A percentile compares a stretch with the other conserved stretches of the same genome.
Evolutionary conservation across 441 rosid species (phyloP).

Genomic region (Viola pubescens): DNA sequence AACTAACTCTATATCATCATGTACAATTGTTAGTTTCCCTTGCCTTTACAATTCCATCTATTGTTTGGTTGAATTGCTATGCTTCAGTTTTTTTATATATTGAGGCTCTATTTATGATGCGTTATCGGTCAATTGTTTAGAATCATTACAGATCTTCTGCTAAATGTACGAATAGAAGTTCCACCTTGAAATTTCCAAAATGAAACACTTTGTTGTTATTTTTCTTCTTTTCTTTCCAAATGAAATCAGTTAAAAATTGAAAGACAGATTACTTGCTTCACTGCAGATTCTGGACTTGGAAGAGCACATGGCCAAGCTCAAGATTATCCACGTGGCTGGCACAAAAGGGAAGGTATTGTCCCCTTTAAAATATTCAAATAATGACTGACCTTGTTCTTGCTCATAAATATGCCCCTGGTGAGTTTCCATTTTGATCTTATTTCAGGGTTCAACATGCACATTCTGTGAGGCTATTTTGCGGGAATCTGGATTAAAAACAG

Average conservation of each 20-base stretch:
- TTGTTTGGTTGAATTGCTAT: not conserved
- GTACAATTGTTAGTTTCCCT: not conserved
- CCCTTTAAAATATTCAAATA: slow-evolving; percentile 11
- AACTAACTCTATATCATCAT: not conserved
- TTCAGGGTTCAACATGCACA: slow-evolving; percentile 88
- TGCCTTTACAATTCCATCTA: not conserved
- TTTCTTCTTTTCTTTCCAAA: not conserved
- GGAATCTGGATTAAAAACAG: slow-evolving; percentile 74
- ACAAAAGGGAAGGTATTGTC: slow-evolving; percentile 78
- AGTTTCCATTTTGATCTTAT: not conserved
- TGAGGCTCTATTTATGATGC: not conserved
- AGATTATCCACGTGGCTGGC: slow-evolving; percentile 86
- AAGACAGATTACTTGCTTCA: slow-evolving; percentile 5
- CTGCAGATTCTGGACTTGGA: slow-evolving; percentile 44
- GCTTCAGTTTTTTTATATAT: not conserved
- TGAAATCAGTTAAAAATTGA: slow-evolving; percentile 9
- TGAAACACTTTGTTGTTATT: slow-evolving; percentile 1
- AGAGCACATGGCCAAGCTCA: slow-evolving; percentile 32
- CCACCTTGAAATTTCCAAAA: not conserved
- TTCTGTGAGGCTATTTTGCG: slow-evolving; percentile 80
- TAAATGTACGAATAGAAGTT: not conserved
- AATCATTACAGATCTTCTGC: slow-evolving; percentile 3
- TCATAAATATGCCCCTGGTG: slow-evolving; percentile 1
- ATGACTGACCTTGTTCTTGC: not conserved
- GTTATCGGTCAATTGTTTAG: slow-evolving; percentile 1